Conservation (phyloP, 139 green algal species). For the Mesotaenium endlicherianum region DNA sequence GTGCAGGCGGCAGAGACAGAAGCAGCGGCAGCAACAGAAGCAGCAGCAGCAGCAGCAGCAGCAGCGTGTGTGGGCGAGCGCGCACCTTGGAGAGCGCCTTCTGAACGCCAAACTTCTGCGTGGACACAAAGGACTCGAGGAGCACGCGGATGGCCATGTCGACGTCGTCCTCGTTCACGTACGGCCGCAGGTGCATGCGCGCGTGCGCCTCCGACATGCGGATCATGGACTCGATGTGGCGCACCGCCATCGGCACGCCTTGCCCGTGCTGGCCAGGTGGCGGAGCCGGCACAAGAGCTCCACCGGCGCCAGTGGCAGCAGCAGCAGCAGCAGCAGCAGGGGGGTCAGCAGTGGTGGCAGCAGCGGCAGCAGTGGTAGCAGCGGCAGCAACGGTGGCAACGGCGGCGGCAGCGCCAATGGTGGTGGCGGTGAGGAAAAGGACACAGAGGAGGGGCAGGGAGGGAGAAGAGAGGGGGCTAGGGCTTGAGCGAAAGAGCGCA, state of each 20-base stretch:
- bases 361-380: neutral
- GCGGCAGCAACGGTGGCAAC: neutral
- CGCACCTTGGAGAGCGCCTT: slow-evolving; percentile 67
- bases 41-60: too few species aligned
- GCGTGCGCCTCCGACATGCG: slow-evolving; percentile 95
- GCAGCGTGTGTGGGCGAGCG: too few species aligned
- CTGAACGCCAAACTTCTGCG: slow-evolving; percentile 94
- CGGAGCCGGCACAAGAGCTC: too few species aligned
- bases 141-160: slow-evolving; percentile 74
- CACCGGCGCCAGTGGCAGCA: too few species aligned
- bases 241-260: slow-evolving; percentile 93
- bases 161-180: slow-evolving; percentile 68
- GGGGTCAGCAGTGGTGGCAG: too few species aligned
- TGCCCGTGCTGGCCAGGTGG: slow-evolving; percentile 69
- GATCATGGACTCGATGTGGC: slow-evolving; percentile 96
- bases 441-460: neutral
- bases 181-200: slow-evolving; percentile 89
- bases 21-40: too few species aligned
- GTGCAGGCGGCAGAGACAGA: too few species aligned
- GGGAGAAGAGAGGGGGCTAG: neutral
- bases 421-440: neutral
- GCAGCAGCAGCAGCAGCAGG: neutral
- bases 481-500: neutral
- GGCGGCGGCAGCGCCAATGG: too few species aligned
- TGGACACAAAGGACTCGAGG: slow-evolving; percentile 92